phyloP scores from a whole-genome alignment of 164 flowering plant genomes.

The Cinnamomum chago region DNA sequence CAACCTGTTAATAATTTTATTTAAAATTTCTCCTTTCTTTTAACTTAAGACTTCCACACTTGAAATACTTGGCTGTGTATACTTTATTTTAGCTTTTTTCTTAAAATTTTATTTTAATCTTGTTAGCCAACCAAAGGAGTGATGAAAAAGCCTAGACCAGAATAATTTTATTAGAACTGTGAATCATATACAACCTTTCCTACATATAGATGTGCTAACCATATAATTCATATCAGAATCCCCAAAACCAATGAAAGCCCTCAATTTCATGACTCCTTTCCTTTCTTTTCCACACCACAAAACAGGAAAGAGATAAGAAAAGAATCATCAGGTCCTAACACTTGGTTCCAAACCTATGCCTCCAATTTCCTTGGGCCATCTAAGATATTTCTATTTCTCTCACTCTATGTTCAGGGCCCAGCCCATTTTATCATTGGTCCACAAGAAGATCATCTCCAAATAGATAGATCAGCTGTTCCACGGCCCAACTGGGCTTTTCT shows the following conservation, averaged over 20 bases:
- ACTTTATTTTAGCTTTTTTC: too few species aligned
- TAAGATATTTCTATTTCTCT: too few species aligned
- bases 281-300: not conserved
- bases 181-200: not conserved
- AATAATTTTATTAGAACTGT: not conserved
- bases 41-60: too few species aligned
- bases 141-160: too few species aligned
- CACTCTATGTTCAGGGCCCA: not conserved
- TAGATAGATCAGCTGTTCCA: slow-evolving; percentile 14
- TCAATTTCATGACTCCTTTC: not conserved
- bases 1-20: too few species aligned
- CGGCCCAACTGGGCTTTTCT: slow-evolving; percentile 16
- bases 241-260: not conserved
- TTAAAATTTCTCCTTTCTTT: too few species aligned
- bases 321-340: not conserved
- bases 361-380: not conserved
- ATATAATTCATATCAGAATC: not conserved
- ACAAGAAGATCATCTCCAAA: slow-evolving; percentile 17
- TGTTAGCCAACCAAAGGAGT: too few species aligned
- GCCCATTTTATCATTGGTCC: not conserved
- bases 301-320: not conserved
- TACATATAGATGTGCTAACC: not conserved
- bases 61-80: too few species aligned
- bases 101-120: too few species aligned
- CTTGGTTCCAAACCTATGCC: not conserved